Percentiles rank a stretch among this genome's conserved stretches.
phyloP scores from a whole-genome alignment of 345 rosid genomes.

The Linum tenue region DNA sequence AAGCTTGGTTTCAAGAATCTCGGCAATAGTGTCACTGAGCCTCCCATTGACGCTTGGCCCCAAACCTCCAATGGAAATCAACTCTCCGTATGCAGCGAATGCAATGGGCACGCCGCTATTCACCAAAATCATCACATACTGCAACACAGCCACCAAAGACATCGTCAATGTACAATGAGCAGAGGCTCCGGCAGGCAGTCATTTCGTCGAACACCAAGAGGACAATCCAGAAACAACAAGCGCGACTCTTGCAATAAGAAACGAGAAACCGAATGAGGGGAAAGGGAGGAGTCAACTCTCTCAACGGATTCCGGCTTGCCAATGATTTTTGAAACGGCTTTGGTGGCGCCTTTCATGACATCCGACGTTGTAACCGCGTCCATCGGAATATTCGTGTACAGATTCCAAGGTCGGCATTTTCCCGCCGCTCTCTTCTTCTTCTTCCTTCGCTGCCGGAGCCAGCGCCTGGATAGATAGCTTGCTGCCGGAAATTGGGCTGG shows the following conservation, averaged over 20 bases:
- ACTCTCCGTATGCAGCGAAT: conserved; percentile 82
- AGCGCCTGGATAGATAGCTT: not conserved
- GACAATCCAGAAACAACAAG: not conserved
- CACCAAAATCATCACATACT: conserved; percentile 87
- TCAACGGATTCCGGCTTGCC: conserved; percentile 93
- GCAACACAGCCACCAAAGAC: conserved; percentile 4
- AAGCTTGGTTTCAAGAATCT: conserved; percentile 74
- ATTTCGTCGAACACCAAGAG: conserved; percentile 33
- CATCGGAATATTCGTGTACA: conserved; percentile 74
- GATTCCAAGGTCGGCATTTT: conserved; percentile 80
- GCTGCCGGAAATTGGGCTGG: not conserved
- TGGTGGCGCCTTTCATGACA: conserved; percentile 86
- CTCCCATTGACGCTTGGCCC: conserved; percentile 63
- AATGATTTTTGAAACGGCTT: conserved; percentile 71
- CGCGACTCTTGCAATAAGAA: not conserved
- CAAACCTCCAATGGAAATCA: conserved; percentile 79
- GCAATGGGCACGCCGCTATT: conserved; percentile 84
- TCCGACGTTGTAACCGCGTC: conserved; percentile 79
- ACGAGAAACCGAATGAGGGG: not conserved
- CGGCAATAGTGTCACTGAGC: conserved; percentile 68
- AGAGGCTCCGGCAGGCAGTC: too few species aligned
- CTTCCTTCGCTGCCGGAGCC: not conserved
- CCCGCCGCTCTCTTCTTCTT: not conserved
- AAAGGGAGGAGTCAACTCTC: not conserved
- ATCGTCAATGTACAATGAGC: not conserved